phyloP scores from a whole-genome alignment of 257 asterid genomes.

The Solanum peruvianum region DNA sequence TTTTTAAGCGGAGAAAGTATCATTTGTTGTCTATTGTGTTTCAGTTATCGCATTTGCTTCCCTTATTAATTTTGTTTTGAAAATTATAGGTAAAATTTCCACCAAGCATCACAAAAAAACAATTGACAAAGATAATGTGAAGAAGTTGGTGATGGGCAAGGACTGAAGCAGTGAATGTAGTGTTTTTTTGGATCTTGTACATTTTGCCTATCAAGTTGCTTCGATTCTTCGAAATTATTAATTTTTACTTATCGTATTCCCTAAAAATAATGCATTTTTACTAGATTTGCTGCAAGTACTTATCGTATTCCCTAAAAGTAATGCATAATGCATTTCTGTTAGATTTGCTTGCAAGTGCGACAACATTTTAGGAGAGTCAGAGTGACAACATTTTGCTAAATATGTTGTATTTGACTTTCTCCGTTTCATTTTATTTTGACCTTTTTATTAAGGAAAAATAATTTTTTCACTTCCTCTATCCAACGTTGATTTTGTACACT shows the following conservation, averaged over 20 bases:
- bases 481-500: too few relatives aligned
- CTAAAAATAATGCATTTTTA: background rate
- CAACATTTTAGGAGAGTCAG: background rate
- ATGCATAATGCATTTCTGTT: background rate
- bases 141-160: background rate
- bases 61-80: background rate
- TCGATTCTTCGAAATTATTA: background rate
- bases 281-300: background rate
- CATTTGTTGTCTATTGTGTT: background rate
- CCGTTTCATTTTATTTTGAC: background rate
- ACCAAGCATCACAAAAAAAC: background rate
- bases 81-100: background rate
- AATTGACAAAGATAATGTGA: background rate
- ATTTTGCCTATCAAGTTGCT: background rate
- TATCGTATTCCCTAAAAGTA: background rate
- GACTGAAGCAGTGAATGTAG: background rate
- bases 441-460: too few relatives aligned
- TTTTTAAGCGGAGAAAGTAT: too few relatives aligned
- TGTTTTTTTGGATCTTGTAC: background rate
- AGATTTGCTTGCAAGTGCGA: fast-evolving
- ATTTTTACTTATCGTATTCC: background rate
- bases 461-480: background rate
- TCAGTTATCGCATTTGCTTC: background rate
- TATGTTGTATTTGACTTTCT: background rate
- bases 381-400: background rate